phyloP scores from a whole-genome alignment of 1,139 yeast species.

The Magnusiomyces ingens region DNA sequence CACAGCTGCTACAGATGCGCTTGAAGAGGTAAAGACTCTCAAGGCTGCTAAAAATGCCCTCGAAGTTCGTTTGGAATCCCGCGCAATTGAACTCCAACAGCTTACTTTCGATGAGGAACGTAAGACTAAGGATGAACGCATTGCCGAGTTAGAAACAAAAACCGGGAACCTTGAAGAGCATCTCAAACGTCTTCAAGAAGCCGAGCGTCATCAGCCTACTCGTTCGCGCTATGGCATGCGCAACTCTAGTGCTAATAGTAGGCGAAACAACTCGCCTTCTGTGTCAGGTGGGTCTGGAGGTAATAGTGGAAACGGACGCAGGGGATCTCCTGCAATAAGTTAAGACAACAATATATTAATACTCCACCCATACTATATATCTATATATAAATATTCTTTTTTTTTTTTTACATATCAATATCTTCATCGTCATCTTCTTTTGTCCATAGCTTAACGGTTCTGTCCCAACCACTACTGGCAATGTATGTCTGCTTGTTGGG shows the following conservation, averaged over 20 bases:
- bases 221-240: constrained; percentile 31
- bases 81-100: constrained; percentile 23
- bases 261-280: constrained; percentile 27
- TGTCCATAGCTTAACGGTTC: constrained; percentile 37
- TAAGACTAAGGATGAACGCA: constrained; percentile 26
- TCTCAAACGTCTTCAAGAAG: constrained; percentile 29
- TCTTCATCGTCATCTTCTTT: constrained; percentile 9
- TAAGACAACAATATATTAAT: background rate
- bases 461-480: constrained; percentile 78
- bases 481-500: constrained; percentile 27
- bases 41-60: constrained; percentile 32
- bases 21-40: constrained; percentile 36
- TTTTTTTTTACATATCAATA: background rate
- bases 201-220: constrained; percentile 26
- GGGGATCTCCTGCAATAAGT: constrained; percentile 2
- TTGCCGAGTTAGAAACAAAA: constrained; percentile 26
- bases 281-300: background rate
- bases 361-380: background rate
- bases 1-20: constrained; percentile 49
- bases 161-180: constrained; percentile 32
- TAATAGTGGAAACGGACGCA: too few species aligned
- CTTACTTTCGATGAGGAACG: constrained; percentile 30
- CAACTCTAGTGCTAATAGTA: constrained; percentile 25
- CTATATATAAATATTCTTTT: background rate
- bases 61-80: constrained; percentile 23